Base-by-base conservation (phyloP, 768 basidiomycete genomes). In the Suillus occidentalis region DNA sequence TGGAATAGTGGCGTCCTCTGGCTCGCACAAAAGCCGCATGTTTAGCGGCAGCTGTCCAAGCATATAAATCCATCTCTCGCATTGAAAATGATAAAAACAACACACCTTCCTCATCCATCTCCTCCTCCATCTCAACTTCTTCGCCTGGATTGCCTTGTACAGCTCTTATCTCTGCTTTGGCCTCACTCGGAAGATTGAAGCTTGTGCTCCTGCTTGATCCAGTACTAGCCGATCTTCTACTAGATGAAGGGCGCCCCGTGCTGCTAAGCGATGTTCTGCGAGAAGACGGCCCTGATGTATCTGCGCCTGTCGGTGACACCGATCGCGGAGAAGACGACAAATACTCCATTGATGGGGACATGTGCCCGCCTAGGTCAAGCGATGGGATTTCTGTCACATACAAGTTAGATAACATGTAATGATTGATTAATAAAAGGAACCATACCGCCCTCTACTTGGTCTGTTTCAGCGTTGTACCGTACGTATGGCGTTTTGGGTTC, bases 401-500 rank as follows among this genome's bases (percentile, higher is more conserved):
- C 28, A 37, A 28, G 4, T 43, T 36, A 43, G 52, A 52, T 63
- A 22, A 55, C 62, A 63, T 49, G 52, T 62, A 25, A 13, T 59
- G 36, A 37, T 55, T 12, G 14, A 20, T 39, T 45, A 20, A 7
- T 25, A 9, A 16, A 43, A 22, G 63, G 25, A n/a, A 77, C 81
- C 72, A 75, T 55, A 94, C 95, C 94, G 67, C 91, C 88, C 76
- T 95, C 93, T 50, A 94, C 79, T 62, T 85, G 84, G 75, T 95
- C 93, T n/a, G 89, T 89, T 73, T 91, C 89, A 3, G 92, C 85
- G 71, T 95, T 91, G 77, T 95, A 96, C 69, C 94, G 83, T 62
- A 98, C 95, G 77, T 92, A 98, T 2, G 95, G 95, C 12, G 95
- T 98, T 85, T 98, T 98, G 61, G 95, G 95, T 72, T 98, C 95